These are phyloP conservation scores for Manihot esculenta DNA, from an alignment of 441 rosid species.

Conservation along the genomic window DNA sequence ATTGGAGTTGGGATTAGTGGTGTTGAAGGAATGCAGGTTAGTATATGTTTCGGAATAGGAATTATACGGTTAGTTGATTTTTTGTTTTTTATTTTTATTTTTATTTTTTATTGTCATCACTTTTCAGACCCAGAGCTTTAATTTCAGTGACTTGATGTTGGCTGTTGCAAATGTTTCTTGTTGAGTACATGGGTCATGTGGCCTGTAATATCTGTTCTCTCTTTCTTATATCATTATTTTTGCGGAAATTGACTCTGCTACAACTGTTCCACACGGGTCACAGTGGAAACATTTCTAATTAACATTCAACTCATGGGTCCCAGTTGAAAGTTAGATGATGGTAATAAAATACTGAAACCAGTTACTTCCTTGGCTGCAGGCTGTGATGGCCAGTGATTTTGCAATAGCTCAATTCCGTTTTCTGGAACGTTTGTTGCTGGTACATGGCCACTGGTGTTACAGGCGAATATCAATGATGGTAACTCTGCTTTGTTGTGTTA, in stretches of 20 bases:
- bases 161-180: background rate
- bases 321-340: conserved; percentile 10
- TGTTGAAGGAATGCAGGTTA: conserved; percentile 96
- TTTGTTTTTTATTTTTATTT: no score
- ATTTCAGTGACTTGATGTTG: background rate
- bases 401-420: conserved; percentile 86
- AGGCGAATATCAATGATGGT: conserved; percentile 89
- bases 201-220: background rate
- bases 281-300: no score
- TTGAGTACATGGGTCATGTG: no score
- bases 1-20: conserved; percentile 98
- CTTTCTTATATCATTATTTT: background rate
- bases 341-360: conserved; percentile 16
- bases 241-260: background rate
- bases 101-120: background rate
- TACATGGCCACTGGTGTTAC: conserved; percentile 99
- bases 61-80: background rate
- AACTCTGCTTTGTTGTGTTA: conserved; percentile 22
- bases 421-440: conserved; percentile 75
- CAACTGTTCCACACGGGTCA: background rate
- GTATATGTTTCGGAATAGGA: background rate
- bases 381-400: conserved; percentile 95
- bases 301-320: background rate
- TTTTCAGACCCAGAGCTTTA: background rate
- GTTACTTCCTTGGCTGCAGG: conserved; percentile 42